A percentile compares a stretch with the other conserved stretches of the same genome.
phyloP scores from a whole-genome alignment of 2,329 filamentous ascomycete genomes.

The Parascedosporium putredinis region DNA sequence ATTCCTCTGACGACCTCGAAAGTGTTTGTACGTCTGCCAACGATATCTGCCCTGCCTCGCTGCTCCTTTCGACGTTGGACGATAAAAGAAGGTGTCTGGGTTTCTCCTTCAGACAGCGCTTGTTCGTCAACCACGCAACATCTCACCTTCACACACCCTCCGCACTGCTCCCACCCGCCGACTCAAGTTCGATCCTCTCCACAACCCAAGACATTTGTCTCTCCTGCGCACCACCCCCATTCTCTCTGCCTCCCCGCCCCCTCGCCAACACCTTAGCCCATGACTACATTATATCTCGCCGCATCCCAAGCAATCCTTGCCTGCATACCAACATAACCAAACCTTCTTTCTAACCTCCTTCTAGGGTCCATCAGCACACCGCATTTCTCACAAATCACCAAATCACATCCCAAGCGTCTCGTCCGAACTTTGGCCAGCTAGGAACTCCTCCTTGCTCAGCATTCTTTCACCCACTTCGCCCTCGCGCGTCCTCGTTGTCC shows the following conservation, averaged over 20 bases:
- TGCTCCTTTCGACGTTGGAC: too few species aligned
- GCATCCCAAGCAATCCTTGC: neutral
- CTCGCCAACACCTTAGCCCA: neutral
- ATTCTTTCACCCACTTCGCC: too few species aligned
- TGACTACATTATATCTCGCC: neutral
- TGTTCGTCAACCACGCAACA: neutral
- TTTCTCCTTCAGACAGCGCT: neutral
- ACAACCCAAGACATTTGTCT: neutral
- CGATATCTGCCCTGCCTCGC: neutral
- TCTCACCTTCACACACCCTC: neutral
- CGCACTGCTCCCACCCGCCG: neutral
- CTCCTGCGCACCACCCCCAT: neutral
- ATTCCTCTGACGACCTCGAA: slow-evolving; percentile 5
- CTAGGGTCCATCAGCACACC: too few species aligned
- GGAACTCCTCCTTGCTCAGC: too few species aligned
- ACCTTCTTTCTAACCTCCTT: neutral
- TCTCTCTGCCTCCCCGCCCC: neutral
- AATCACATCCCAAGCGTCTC: too few species aligned
- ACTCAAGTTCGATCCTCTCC: neutral
- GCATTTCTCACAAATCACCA: too few species aligned
- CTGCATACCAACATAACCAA: neutral
- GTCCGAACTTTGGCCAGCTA: too few species aligned
- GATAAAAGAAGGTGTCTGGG: too few species aligned
- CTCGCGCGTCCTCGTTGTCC: too few species aligned
- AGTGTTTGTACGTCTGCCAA: slow-evolving; percentile 4